Evolutionary conservation across 129 eudicot species (phyloP).

Genomic region (Arctium lappa): DNA sequence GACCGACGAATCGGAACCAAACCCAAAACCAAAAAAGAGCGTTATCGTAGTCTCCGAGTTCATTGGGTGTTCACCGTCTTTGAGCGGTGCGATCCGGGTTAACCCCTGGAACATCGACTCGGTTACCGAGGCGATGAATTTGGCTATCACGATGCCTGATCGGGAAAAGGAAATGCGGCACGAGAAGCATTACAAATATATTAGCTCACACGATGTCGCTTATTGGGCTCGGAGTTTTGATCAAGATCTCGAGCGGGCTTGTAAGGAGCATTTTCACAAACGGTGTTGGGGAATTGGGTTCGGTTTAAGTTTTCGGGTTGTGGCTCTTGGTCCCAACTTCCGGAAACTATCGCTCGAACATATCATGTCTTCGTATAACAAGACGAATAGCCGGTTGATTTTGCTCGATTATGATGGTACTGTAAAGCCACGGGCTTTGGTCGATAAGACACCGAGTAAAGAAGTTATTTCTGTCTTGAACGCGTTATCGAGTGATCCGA

Average conservation of each 20-base stretch:
- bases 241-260: conserved; percentile 75
- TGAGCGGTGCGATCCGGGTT: conserved; percentile 85
- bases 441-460: conserved; percentile 54
- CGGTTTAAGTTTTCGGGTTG: conserved; percentile 59
- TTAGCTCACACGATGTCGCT: conserved; percentile 79
- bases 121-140: conserved; percentile 52
- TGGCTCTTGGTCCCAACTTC: conserved; percentile 70
- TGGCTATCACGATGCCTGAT: conserved; percentile 49
- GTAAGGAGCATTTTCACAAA: conserved; percentile 60
- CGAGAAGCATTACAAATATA: conserved; percentile 77
- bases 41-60: conserved; percentile 86
- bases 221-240: conserved; percentile 84
- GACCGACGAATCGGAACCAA: not conserved
- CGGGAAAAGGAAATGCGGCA: conserved; percentile 72
- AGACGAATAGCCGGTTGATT: conserved; percentile 52
- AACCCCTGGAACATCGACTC: conserved; percentile 80
- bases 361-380: conserved; percentile 59
- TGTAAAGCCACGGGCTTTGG: conserved; percentile 46
- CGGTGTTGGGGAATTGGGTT: conserved; percentile 90
- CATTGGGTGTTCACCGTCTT: conserved; percentile 88
- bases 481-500: conserved; percentile 56
- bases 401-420: conserved; percentile 91
- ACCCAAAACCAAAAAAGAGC: conserved; percentile 37
- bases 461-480: conserved; percentile 51
- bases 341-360: conserved; percentile 70